Conservation (phyloP, 2,329 filamentous ascomycete species). For the Paraphaeosphaeria minitans region DNA sequence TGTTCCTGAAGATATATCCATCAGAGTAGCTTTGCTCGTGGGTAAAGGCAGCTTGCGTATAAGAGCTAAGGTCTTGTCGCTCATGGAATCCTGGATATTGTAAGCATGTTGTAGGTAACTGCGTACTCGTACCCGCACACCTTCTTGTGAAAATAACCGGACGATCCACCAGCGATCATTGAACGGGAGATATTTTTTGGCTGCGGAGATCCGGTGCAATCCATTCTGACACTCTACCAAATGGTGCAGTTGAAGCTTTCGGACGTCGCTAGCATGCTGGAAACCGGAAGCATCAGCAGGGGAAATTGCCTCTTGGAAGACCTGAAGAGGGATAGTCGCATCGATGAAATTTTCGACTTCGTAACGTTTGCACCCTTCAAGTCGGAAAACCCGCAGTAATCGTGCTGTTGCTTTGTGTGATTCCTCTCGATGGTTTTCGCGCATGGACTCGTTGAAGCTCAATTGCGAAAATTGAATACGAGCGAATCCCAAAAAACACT, state of each 20-base stretch:
- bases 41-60: slow-evolving; percentile 7
- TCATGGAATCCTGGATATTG: not conserved
- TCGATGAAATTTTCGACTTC: slow-evolving; percentile 19
- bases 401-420: slow-evolving; percentile 3
- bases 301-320: slow-evolving; percentile 2
- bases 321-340: slow-evolving; percentile 10
- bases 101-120: too few species aligned
- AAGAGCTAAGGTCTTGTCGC: not conserved
- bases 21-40: slow-evolving; percentile 22
- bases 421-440: slow-evolving; percentile 9
- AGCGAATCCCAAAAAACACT: slow-evolving; percentile 10
- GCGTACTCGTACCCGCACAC: not conserved
- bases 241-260: not conserved
- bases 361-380: slow-evolving; percentile 14
- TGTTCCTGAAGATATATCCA: slow-evolving; percentile 23
- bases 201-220: slow-evolving; percentile 18
- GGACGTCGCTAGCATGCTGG: not conserved
- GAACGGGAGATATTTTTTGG: slow-evolving; percentile 11
- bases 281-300: not conserved
- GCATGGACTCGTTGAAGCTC: slow-evolving; percentile 12
- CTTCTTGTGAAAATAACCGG: slow-evolving; percentile 12
- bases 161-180: slow-evolving; percentile 24
- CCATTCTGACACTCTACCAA: slow-evolving; percentile 17
- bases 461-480: slow-evolving; percentile 12
- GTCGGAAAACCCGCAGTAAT: slow-evolving; percentile 13